Base-by-base conservation (phyloP, 2,329 filamentous ascomycete genomes). In the Alternaria triticina region DNA sequence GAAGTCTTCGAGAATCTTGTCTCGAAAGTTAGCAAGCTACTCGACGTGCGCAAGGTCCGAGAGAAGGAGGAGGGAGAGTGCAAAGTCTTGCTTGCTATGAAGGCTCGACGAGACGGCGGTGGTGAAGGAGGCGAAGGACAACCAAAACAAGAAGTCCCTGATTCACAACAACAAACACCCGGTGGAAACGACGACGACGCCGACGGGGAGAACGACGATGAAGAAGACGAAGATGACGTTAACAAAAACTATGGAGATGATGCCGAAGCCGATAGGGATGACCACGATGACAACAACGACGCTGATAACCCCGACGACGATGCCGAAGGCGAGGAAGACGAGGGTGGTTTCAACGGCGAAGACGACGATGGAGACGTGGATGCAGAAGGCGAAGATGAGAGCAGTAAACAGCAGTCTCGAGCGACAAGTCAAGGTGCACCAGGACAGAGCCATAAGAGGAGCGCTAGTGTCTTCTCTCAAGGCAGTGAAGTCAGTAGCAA, bases 381-480 rank as follows among this genome's bases (percentile, higher is more conserved):
- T 47, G 77, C 74, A 12, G 75, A 77, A 47, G 74, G 73, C n/a
- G 78, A 79, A 27, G 75, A 74, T 27, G 77, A 77, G 49, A 74
- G 72, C 45, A 69, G 69, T 43, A 70, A 70, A 57, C 73, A 77
- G 58, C 69, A 70, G 33, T 75, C 71, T 59, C 66, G 73, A 20
- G 77, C 70, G 4, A 73, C 69, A 9, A 76, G 73, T 54, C 67
- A 68, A 13, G 69, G 73, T 11, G 66, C 50, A 12, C 13, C 60
- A 7, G 61, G 54, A 8, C 59, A 55, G 11, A 66, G 66, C 0
- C 90, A 91, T 67, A 96, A 96, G 83, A 87, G 93, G 62, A 96
- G 93, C 76, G 92, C 92, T 1, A 96, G 93, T 77, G 92, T 94
- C 30, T 78, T 96, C 57, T 95, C 92, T 77, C 83, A 85, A 56